Base-by-base conservation (phyloP, 495 filamentous ascomycete genomes). In the Lophiostoma macrostomum region DNA sequence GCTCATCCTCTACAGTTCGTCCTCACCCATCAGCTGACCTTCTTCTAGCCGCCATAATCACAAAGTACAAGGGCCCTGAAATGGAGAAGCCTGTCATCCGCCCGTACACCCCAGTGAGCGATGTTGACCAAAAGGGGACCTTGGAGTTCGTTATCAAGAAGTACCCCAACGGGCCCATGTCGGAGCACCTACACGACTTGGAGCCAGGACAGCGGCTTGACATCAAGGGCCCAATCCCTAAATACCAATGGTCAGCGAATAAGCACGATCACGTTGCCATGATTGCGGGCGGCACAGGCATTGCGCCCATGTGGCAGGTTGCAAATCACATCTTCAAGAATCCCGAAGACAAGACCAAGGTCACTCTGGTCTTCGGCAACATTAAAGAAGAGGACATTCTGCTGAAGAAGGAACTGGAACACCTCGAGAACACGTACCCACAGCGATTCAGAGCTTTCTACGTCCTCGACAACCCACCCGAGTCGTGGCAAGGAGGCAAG, bases 251-350 rank as follows among this genome's bases (percentile, higher is more conserved):
- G 90, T 65, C 79, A 32, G 61, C 87, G 56, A 98, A 98, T 77
- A 96, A 95, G 83, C 93, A 97, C 74, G 73, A 86, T 28, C 91
- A 96, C 73, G 84, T 98, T 68, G 82, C 79, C n/a, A 74, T 97
- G 67, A 81, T 98, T 59, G 90, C 93, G 8, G 93, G 94, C 64
- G 93, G 93, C 58, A 97, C 93, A 4, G 93, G 93, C 43, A 95
- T 97, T 65, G 91, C 91, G 28, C 93, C 93, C 25, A 85, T 85
- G 83, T 96, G 85, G 76, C 93, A 98, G 79, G 80, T 98, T 28
- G 72, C 77, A 44, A 79, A 86, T 16, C 75, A 84, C 40, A 95
- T 97, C 75, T 93, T 95, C 82, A 87, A 83, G 72, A 95, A 96
- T 79, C 91, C 91, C 35, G 82, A 91, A 23, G 91, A 96, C 75